Evolutionary conservation across 345 rosid species (phyloP).

Genomic region (Euclidium syriacum): DNA sequence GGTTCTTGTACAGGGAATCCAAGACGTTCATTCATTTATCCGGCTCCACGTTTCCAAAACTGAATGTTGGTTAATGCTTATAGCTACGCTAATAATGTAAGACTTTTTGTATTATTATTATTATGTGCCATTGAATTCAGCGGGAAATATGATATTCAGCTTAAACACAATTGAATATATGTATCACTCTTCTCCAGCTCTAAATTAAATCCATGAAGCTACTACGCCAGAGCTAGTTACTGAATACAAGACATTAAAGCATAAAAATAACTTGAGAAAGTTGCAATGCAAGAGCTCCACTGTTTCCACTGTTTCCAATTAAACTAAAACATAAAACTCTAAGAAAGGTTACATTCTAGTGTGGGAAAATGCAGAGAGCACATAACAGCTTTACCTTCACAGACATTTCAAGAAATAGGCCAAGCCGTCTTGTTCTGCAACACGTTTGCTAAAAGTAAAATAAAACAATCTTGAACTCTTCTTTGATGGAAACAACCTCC

Average conservation of each 20-base stretch:
- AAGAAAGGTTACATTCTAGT: not conserved
- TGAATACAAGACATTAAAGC: not conserved
- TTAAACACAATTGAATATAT: not conserved
- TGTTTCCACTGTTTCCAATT: not conserved
- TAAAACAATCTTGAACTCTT: not conserved
- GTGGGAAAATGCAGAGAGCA: not conserved
- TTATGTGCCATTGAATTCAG: constrained; percentile 21
- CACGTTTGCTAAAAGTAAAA: not conserved
- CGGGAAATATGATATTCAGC: constrained; percentile 4
- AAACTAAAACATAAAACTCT: not conserved
- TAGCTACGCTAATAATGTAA: constrained; percentile 21
- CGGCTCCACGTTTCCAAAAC: constrained; percentile 25
- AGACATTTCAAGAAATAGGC: constrained; percentile 6
- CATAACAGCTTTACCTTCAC: constrained; percentile 5
- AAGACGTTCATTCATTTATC: constrained; percentile 30
- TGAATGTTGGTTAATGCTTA: constrained; percentile 28
- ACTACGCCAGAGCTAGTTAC: not conserved
- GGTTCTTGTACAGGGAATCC: constrained; percentile 3
- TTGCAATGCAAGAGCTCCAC: not conserved
- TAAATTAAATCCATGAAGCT: not conserved
- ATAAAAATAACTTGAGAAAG: not conserved
- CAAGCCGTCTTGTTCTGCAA: not conserved
- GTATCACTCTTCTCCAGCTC: constrained; percentile 11
- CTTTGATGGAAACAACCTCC: not conserved
- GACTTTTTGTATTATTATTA: constrained; percentile 37